Base-by-base conservation (phyloP, 352 stramenopile species). In the Phytophthora lateralis region DNA sequence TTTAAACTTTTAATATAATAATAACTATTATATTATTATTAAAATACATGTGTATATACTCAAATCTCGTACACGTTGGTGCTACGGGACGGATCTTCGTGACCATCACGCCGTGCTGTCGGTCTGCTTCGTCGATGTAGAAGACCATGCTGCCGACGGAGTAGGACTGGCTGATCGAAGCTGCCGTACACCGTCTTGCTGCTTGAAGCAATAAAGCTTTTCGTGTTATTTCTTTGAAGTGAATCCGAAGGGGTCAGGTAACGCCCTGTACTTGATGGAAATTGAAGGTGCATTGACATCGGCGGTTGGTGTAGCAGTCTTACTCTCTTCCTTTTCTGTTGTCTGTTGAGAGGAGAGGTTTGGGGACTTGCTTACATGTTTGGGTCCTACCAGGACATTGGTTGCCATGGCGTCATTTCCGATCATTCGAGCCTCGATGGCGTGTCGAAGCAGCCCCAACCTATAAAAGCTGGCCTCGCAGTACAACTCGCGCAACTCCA, bases 391-490 rank as follows among this genome's bases (percentile, higher is more conserved):
- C 4, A 54, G 46, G 20, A 81, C 44, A 27, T 61, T 76, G 6
- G 57, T 49, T 7, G 53, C 66, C 60, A 85, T 72, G 3, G 72
- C 61, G 7, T 83, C 76, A 18, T 89, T 78, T 8, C 81, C 81
- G 38, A 90, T 76, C 74, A 90, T 87, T 53, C 83, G 83, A 59
- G 78, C 75, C 57, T 92, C 82, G 41, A 92, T 92, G n/a, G 81
- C 82, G 46, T 89, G 82, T 20, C 82, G 74, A 43, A 93, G 71
- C 7, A 93, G 59, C 15, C 82, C 80, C 34, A 91, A 71, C 35
- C 84, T 82, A 39, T 93, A 93, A 55, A 89, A 93, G 17, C 74
- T 88, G 3, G 84, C 84, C 52, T 93, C 81, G 55, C 78, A 90
- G 55, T 93, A 93, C 29, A 93, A 50, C 39, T 91, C 82, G n/a